phyloP scores from a whole-genome alignment of 2,329 filamentous ascomycete genomes.

The Piedraia hortae region DNA sequence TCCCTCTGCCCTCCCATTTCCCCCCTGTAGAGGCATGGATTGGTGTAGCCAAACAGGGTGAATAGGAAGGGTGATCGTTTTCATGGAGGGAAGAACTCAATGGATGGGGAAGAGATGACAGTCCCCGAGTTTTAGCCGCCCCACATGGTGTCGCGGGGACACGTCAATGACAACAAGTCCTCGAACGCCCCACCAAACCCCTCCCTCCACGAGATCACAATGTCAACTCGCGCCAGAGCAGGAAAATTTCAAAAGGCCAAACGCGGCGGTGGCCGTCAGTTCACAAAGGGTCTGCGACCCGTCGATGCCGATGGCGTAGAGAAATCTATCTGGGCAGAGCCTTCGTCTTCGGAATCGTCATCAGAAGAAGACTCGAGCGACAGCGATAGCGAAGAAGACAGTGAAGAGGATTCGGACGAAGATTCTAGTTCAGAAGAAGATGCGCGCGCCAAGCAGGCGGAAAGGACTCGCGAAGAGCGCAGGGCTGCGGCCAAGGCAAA shows the following conservation, averaged over 20 bases:
- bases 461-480: conserved; percentile 63
- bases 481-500: conserved; percentile 66
- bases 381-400: conserved; percentile 19
- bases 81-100: conserved; percentile 12
- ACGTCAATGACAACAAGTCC: conserved; percentile 1
- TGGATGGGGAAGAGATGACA: conserved; percentile 5
- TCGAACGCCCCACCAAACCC: background rate
- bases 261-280: conserved; percentile 90
- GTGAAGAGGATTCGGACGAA: conserved; percentile 18
- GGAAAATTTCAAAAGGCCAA: conserved; percentile 90
- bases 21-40: conserved; percentile 33
- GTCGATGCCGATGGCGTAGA: conserved; percentile 73
- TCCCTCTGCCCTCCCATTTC: conserved; percentile 39
- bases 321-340: conserved; percentile 60
- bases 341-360: conserved; percentile 8
- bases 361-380: conserved; percentile 27
- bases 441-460: conserved; percentile 15
- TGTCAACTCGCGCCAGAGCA: conserved; percentile 39
- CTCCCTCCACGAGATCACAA: conserved; percentile 15
- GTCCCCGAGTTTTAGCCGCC: conserved; percentile 2
- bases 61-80: conserved; percentile 28
- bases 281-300: conserved; percentile 71
- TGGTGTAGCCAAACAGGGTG: conserved; percentile 32
- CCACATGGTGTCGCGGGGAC: background rate
- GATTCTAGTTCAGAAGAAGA: conserved; percentile 13